These are phyloP conservation scores for Aquilaria agallochum DNA, from an alignment of 441 rosid genomes.

Conservation along the genomic window DNA sequence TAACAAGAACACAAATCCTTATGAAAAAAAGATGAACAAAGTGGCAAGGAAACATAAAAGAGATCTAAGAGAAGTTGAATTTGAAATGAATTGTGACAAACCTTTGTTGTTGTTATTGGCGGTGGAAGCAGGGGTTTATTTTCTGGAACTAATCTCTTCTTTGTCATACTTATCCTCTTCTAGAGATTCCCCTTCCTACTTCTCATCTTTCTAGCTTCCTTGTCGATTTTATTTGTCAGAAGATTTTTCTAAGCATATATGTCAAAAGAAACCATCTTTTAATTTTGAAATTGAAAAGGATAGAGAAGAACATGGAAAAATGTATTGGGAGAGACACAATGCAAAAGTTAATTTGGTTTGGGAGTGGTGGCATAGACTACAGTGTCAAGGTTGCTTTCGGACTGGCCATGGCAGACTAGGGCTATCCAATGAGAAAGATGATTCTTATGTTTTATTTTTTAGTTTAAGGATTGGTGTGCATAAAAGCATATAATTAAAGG, in stretches of 20 bases:
- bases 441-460: no score
- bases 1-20: background rate
- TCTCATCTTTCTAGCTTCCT: constrained; percentile 43
- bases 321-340: constrained; percentile 1
- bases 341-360: background rate
- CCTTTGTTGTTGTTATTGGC: constrained; percentile 38
- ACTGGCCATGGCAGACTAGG: no score
- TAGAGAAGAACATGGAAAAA: background rate
- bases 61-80: constrained; percentile 7
- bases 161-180: constrained; percentile 81
- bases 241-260: no score
- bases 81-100: constrained; percentile 33
- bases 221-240: no score
- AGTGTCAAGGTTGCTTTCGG: no score
- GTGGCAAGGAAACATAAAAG: background rate
- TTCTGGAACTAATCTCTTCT: constrained; percentile 62
- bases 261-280: no score
- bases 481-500: no score
- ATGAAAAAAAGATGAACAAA: constrained; percentile 3
- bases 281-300: background rate
- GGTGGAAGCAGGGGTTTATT: constrained; percentile 37
- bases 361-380: no score
- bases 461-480: no score
- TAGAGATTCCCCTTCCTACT: constrained; percentile 51
- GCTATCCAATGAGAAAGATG: no score